These are phyloP conservation scores for Pterula multifida DNA, from an alignment of 1,284 basidiomycete genomes.

Conservation along the genomic window DNA sequence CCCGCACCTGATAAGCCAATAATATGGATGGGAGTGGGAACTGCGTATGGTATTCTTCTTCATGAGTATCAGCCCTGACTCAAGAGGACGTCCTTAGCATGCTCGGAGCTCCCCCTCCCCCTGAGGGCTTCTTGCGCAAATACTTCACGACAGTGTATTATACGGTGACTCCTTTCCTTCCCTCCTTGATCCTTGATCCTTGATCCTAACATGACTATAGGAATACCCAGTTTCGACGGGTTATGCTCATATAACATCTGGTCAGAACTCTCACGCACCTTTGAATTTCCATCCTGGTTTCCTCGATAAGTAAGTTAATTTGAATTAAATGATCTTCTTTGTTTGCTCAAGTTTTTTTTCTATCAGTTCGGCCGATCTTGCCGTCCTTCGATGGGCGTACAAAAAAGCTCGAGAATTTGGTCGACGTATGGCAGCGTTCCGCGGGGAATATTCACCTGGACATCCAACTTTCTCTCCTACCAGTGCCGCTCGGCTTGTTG, in stretches of 20 bases:
- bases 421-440: slow-evolving; percentile 42
- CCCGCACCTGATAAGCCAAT: slow-evolving; percentile 37
- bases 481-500: slow-evolving; percentile 14
- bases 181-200: background rate
- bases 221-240: slow-evolving; percentile 23
- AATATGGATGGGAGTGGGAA: slow-evolving; percentile 21
- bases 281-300: slow-evolving; percentile 21
- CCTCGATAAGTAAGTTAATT: slow-evolving; percentile 14
- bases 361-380: slow-evolving; percentile 40
- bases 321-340: background rate
- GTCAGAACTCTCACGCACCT: slow-evolving; percentile 17
- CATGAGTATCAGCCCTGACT: background rate
- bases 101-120: slow-evolving; percentile 16
- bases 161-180: slow-evolving; percentile 13
- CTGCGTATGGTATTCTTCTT: slow-evolving; percentile 16
- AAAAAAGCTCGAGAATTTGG: slow-evolving; percentile 47
- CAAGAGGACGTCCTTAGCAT: slow-evolving; percentile 11
- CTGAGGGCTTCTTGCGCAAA: slow-evolving; percentile 12
- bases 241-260: slow-evolving; percentile 24
- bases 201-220: slow-evolving; percentile 10
- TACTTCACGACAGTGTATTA: slow-evolving; percentile 22
- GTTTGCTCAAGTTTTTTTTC: slow-evolving; percentile 8
- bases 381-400: slow-evolving; percentile 39
- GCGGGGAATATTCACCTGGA: slow-evolving; percentile 32
- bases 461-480: slow-evolving; percentile 38